phyloP scores from a whole-genome alignment of 169 alveolate genomes.

The Eimeria sp. region DNA sequence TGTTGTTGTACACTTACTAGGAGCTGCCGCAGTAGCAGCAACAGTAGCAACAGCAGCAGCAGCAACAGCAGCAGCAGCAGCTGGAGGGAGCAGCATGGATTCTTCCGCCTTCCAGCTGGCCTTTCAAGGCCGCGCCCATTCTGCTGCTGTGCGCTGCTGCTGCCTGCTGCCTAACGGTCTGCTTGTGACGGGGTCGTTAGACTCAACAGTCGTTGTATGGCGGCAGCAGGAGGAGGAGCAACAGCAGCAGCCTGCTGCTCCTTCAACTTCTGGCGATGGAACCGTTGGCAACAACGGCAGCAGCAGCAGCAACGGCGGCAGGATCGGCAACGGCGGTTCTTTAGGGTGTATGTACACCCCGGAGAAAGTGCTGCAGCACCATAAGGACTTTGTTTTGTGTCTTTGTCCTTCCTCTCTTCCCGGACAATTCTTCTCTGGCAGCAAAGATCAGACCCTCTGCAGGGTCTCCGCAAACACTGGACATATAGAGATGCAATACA shows the following conservation, averaged over 20 bases:
- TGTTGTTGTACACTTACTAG: neutral
- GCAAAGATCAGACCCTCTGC: constrained; percentile 47
- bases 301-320: constrained; percentile 4
- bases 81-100: constrained; percentile 23
- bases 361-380: constrained; percentile 47
- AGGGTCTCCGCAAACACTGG: constrained; percentile 40
- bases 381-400: constrained; percentile 26
- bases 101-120: constrained; percentile 50
- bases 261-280: neutral
- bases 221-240: constrained; percentile 22
- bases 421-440: constrained; percentile 26
- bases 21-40: constrained; percentile 1
- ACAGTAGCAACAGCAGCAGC: constrained; percentile 15
- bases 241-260: constrained; percentile 3
- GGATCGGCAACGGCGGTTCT: neutral
- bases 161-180: constrained; percentile 47
- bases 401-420: constrained; percentile 25
- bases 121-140: constrained; percentile 49
- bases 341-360: constrained; percentile 56
- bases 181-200: constrained; percentile 37
- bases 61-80: constrained; percentile 55
- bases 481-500: constrained; percentile 8
- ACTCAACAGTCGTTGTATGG: constrained; percentile 52
- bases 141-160: constrained; percentile 68
- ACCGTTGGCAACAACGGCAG: constrained; percentile 8